Evolutionary conservation across 345 rosid genomes (phyloP), one percentile per base, ranked within the genome.

Genomic region (Rubroshorea leprosula): DNA sequence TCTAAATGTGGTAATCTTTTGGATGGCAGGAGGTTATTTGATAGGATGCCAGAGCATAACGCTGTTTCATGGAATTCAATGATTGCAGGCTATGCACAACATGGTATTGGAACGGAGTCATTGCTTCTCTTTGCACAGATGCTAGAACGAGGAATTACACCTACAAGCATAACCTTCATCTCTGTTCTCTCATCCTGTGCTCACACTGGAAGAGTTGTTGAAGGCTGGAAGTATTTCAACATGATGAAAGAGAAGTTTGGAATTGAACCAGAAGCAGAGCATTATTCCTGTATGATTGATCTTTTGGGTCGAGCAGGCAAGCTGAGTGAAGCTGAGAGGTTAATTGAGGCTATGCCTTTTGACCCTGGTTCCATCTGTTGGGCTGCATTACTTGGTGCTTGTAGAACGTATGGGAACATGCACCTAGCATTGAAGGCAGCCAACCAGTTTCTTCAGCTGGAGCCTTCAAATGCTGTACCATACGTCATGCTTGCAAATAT

Each of bases 281-380:
- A 92, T 65, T 92, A 83, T 76, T 77, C 92, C 9, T 89, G 97
- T 71, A 86, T 92, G 93, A 80, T 86, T 16, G 97, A 89, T 84
- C 76, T 89, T 57, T 51, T 92, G 31, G 86, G 93, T 27, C 77
- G 97, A 60, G 87, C 95, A 19, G 95, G 98, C 31, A 74, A 84
- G 73, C 74, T 92, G 57, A 69, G 38, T 24, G 93, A 86, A 73
- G 97, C 97, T 15, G 87, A 81, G 79, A 83, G 68, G 55, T 76
- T 92, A 16, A 83, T 86, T 7, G 82, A 83, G 54, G 75, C 70
- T 14, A 86, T 89, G 95, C 93, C 98, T 27, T 72, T 72, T 60
- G 77, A 65, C 60, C 84, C 95, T 0, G 81, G 83, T 14, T 54
- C 87, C 15, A 54, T 79, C 12, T 76, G 76, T 60, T 92, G 98